These are phyloP conservation scores for Aspergillus clavatus DNA, from an alignment of 2,329 filamentous ascomycete genomes.

Conservation along the genomic window DNA sequence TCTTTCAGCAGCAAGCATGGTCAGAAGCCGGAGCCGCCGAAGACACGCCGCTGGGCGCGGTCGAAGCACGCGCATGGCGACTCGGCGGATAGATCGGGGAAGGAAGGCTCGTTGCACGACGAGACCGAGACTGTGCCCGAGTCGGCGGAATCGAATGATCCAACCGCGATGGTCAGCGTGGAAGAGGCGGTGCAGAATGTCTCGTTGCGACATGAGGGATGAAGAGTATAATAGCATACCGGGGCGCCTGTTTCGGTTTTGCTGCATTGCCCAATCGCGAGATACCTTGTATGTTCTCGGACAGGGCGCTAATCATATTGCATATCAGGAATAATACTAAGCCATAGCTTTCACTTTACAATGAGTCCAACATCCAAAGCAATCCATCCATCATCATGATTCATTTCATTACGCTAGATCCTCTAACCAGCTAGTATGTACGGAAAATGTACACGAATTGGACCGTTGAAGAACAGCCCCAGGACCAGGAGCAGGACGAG, in stretches of 20 bases:
- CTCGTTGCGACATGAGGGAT: constrained; percentile 16
- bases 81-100: constrained; percentile 18
- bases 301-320: too few relatives aligned
- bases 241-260: not conserved
- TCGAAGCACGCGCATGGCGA: constrained; percentile 24
- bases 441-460: not conserved
- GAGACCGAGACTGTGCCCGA: not conserved
- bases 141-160: constrained; percentile 5
- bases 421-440: not conserved
- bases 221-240: not conserved
- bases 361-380: too few relatives aligned
- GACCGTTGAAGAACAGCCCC: not conserved
- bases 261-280: not conserved
- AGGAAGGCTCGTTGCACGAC: not conserved
- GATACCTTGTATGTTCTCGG: too few relatives aligned
- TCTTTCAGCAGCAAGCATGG: constrained; percentile 18
- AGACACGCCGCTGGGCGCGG: constrained; percentile 39
- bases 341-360: too few relatives aligned
- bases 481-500: constrained; percentile 1
- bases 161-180: constrained; percentile 23
- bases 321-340: too few relatives aligned
- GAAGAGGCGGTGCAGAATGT: constrained; percentile 34
- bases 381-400: too few relatives aligned
- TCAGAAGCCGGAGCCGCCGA: constrained; percentile 38
- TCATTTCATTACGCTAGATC: too few relatives aligned